A percentile compares a stretch with the other conserved stretches of the same genome.
These are phyloP conservation scores for Conticribra guillardii DNA, from an alignment of 108 stramenopile species.

Conservation along the genomic window DNA sequence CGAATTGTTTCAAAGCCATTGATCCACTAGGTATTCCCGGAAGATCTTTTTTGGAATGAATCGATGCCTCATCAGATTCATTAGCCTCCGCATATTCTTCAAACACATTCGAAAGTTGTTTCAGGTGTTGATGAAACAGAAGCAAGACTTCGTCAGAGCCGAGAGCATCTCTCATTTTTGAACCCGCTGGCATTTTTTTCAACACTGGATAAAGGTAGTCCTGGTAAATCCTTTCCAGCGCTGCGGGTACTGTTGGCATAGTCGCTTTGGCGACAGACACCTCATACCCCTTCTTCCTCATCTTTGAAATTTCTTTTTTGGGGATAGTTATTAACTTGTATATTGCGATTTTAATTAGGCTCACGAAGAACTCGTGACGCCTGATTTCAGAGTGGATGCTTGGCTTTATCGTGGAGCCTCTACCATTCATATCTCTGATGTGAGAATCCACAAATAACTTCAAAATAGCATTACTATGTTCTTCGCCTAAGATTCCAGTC, in stretches of 20 bases:
- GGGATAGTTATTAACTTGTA: conserved; percentile 22
- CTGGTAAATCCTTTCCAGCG: conserved; percentile 20
- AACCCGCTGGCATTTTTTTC: conserved; percentile 16
- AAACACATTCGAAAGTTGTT: neutral
- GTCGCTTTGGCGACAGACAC: conserved; percentile 1
- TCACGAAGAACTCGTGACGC: conserved; percentile 21
- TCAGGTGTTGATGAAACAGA: conserved; percentile 18
- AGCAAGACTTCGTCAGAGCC: conserved; percentile 25
- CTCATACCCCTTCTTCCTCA: conserved; percentile 11
- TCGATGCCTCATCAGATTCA: neutral
- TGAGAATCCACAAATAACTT: conserved; percentile 29
- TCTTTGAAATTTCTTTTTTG: conserved; percentile 19
- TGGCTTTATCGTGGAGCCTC: conserved; percentile 3
- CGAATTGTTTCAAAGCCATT: conserved; percentile 13
- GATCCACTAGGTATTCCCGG: neutral
- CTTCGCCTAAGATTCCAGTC: conserved; percentile 25
- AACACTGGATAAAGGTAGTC: conserved; percentile 16
- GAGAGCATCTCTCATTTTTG: conserved; percentile 12
- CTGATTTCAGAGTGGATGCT: conserved; percentile 24
- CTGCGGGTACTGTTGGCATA: conserved; percentile 21
- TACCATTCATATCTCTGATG: conserved; percentile 10
- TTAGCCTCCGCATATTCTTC: neutral
- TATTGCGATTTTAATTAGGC: conserved; percentile 23
- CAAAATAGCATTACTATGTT: conserved; percentile 20
- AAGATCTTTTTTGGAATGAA: neutral